Evolutionary conservation across 495 filamentous ascomycete species (phyloP).

Genomic region (Chaetomium fimeti): DNA sequence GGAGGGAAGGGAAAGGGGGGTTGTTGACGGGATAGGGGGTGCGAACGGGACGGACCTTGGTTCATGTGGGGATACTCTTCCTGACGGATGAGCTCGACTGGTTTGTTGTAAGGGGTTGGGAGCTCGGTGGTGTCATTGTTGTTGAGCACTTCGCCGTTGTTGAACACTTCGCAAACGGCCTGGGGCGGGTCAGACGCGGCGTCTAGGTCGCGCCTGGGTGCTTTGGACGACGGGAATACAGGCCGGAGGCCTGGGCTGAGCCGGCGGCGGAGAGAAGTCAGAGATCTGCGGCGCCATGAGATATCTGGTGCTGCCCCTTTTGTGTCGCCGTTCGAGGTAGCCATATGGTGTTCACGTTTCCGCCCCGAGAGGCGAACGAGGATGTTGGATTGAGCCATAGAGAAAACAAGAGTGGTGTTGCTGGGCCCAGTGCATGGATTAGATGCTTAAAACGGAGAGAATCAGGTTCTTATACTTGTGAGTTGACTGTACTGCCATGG

Average conservation of each 20-base stretch:
- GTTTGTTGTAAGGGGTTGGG: conserved; percentile 33
- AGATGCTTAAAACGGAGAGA: not conserved
- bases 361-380: conserved; percentile 20
- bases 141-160: not conserved
- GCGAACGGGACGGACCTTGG: conserved; percentile 34
- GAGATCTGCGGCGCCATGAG: conserved; percentile 16
- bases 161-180: not conserved
- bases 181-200: not conserved
- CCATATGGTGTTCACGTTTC: not conserved
- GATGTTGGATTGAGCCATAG: conserved; percentile 23
- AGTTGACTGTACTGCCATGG: not conserved
- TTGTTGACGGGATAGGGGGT: too few species aligned
- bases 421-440: too few species aligned
- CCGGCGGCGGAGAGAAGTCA: conserved; percentile 25
- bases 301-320: conserved; percentile 10
- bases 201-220: not conserved
- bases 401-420: not conserved
- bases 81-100: conserved; percentile 44
- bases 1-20: too few species aligned
- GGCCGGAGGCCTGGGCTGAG: not conserved
- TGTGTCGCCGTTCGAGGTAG: not conserved
- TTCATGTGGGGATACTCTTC: conserved; percentile 52
- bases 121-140: not conserved
- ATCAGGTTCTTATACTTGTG: not conserved
- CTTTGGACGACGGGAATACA: not conserved